These are phyloP conservation scores for Seminavis robusta DNA, from an alignment of 108 stramenopile species.

Conservation along the genomic window DNA sequence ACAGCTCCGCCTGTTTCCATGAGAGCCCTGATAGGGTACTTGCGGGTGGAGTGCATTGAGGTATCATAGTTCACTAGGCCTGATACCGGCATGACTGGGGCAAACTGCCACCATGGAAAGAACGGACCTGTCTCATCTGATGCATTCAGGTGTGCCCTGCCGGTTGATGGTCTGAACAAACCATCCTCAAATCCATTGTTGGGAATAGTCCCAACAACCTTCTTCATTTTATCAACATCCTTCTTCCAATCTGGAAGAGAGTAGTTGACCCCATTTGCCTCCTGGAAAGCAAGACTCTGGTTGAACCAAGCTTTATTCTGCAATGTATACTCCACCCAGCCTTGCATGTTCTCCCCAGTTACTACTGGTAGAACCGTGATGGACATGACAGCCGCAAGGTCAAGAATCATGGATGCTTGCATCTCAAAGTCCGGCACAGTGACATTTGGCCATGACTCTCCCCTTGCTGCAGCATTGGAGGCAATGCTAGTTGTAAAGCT, in stretches of 20 bases:
- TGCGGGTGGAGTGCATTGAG: constrained; percentile 32
- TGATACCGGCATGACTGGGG: no score
- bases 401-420: constrained; percentile 20
- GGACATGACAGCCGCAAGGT: constrained; percentile 15
- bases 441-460: constrained; percentile 40
- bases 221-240: no score
- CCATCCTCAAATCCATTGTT: neutral
- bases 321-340: constrained; percentile 35
- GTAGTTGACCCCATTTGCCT: neutral
- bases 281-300: constrained; percentile 11
- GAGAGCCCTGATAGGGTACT: constrained; percentile 14
- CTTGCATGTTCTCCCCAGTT: constrained; percentile 1
- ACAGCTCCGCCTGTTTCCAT: neutral
- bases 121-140: constrained; percentile 14
- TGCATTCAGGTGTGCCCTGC: constrained; percentile 17
- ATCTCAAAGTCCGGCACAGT: constrained; percentile 39
- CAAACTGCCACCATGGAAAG: constrained; percentile 15
- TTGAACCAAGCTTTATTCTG: constrained; percentile 22
- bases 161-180: constrained; percentile 31
- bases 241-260: neutral
- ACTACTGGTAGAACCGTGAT: constrained; percentile 25
- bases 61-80: no score
- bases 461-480: constrained; percentile 1
- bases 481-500: constrained; percentile 26
- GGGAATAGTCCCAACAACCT: no score